These are phyloP conservation scores for Talaromyces sp. DNA, from an alignment of 2,329 filamentous ascomycete genomes.

Conservation along the genomic window DNA sequence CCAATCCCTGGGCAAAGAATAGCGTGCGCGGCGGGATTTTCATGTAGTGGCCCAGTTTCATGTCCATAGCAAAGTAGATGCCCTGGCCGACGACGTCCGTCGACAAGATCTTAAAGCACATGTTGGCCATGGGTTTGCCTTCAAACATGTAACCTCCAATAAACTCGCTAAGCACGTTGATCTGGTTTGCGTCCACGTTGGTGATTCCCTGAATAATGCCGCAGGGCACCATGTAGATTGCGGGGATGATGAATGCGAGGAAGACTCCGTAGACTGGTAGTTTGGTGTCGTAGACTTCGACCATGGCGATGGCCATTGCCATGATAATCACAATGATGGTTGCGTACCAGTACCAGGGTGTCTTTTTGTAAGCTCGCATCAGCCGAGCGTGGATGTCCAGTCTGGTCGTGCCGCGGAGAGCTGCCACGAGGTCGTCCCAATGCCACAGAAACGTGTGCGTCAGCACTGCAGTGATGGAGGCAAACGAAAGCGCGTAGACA, in stretches of 20 bases:
- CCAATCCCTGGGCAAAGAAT: conserved; percentile 47
- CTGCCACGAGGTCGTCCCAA: conserved; percentile 23
- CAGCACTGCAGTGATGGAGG: conserved; percentile 53
- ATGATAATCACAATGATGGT: conserved; percentile 29
- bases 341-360: conserved; percentile 42
- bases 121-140: conserved; percentile 41
- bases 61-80: conserved; percentile 45
- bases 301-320: conserved; percentile 27
- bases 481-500: conserved; percentile 58
- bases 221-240: conserved; percentile 41
- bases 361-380: conserved; percentile 34
- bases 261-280: conserved; percentile 42
- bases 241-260: conserved; percentile 37
- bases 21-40: conserved; percentile 47
- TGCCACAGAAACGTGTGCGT: conserved; percentile 28
- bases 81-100: conserved; percentile 43
- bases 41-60: conserved; percentile 51
- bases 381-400: conserved; percentile 40
- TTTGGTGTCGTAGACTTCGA: conserved; percentile 40
- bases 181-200: conserved; percentile 41
- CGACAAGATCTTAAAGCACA: conserved; percentile 43
- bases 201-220: conserved; percentile 43
- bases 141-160: conserved; percentile 44
- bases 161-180: conserved; percentile 43
- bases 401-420: conserved; percentile 31